Conservation (phyloP, 805 yeast species). For the Saccharomycopsis guyanensis region DNA sequence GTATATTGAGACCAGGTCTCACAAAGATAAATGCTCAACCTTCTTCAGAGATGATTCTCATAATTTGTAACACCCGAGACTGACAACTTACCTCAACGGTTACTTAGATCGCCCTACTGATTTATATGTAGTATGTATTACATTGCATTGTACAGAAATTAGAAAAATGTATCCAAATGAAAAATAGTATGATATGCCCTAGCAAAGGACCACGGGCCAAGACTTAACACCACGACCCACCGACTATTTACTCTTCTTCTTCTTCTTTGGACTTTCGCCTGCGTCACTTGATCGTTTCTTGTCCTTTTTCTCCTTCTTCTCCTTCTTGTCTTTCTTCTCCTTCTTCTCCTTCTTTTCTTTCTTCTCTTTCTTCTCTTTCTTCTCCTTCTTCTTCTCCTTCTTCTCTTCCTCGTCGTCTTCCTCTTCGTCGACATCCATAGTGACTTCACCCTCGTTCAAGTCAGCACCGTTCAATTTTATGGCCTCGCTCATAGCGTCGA, state of each 20-base stretch:
- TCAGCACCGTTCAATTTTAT: slow-evolving; percentile 44
- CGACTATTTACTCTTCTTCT: slow-evolving; percentile 28
- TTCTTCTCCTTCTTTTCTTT: slow-evolving; percentile 34
- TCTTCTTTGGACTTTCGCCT: slow-evolving; percentile 30
- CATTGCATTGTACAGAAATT: slow-evolving; percentile 1
- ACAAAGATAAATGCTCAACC: no score
- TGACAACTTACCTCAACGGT: no score
- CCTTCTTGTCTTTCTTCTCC: slow-evolving; percentile 26
- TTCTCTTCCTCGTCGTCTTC: slow-evolving; percentile 31
- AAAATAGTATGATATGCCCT: slow-evolving; percentile 1
- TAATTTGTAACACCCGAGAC: no score
- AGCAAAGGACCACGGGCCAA: no score
- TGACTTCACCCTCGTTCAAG: slow-evolving; percentile 27
- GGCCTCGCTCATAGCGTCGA: slow-evolving; percentile 91
- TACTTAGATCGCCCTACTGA: no score
- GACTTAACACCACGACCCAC: neutral
- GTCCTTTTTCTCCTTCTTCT: slow-evolving; percentile 28
- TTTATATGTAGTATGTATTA: no score
- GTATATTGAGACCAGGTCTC: no score
- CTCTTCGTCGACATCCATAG: slow-evolving; percentile 27
- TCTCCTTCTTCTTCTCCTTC: slow-evolving; percentile 31
- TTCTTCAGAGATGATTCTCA: no score
- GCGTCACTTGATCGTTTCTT: slow-evolving; percentile 24
- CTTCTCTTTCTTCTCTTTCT: slow-evolving; percentile 39
- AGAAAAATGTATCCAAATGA: neutral